Percentiles rank a stretch among this genome's conserved stretches.
Evolutionary conservation across 2,329 filamentous ascomycete genomes (phyloP).

Genomic region (Aspergillus arachidicola): DNA sequence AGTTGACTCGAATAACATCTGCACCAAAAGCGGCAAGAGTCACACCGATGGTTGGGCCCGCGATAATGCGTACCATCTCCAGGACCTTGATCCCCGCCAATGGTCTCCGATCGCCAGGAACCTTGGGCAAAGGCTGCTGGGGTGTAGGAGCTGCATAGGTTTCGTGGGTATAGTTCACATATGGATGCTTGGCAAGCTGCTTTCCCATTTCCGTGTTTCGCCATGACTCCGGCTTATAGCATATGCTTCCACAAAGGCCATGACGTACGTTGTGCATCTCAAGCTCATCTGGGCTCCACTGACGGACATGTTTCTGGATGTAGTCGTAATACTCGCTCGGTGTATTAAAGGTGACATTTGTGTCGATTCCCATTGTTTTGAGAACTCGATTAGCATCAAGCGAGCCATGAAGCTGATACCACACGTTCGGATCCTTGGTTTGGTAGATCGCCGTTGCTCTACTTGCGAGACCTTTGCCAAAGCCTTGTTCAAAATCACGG

Average conservation of each 20-base stretch:
- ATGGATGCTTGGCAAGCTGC: slow-evolving; percentile 43
- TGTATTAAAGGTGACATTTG: slow-evolving; percentile 19
- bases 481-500: slow-evolving; percentile 45
- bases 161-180: slow-evolving; percentile 45
- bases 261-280: slow-evolving; percentile 45
- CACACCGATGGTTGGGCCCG: slow-evolving; percentile 47
- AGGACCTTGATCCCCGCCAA: slow-evolving; percentile 54
- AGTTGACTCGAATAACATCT: slow-evolving; percentile 51
- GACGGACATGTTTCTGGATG: slow-evolving; percentile 31
- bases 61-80: slow-evolving; percentile 43
- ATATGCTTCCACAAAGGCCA: slow-evolving; percentile 49
- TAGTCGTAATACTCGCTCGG: slow-evolving; percentile 24
- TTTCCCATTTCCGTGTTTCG: slow-evolving; percentile 49
- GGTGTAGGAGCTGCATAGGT: slow-evolving; percentile 37
- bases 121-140: slow-evolving; percentile 29
- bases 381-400: slow-evolving; percentile 49
- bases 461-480: slow-evolving; percentile 37
- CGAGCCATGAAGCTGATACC: slow-evolving; percentile 57
- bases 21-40: slow-evolving; percentile 50
- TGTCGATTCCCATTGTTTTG: slow-evolving; percentile 50
- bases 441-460: slow-evolving; percentile 52
- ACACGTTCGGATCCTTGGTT: slow-evolving; percentile 49
- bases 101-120: slow-evolving; percentile 16
- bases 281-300: slow-evolving; percentile 45
- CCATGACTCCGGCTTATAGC: slow-evolving; percentile 50